Evolutionary conservation across 2,329 filamentous ascomycete genomes (phyloP).

Genomic region (Dichotomopilus funicola): DNA sequence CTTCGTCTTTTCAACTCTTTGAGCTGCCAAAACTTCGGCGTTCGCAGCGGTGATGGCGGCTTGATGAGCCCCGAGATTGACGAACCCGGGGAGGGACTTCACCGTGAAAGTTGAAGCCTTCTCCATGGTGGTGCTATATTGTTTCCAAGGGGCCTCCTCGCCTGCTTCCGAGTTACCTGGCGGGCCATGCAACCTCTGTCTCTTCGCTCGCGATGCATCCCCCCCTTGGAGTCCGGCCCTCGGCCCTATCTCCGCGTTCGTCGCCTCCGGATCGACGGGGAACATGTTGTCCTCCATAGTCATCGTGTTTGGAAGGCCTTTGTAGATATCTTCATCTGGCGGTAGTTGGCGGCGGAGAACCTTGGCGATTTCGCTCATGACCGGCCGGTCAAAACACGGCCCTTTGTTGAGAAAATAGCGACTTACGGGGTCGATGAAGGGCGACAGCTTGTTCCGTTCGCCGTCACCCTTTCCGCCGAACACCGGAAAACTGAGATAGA

Average conservation of each 20-base stretch:
- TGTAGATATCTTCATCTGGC: conserved; percentile 46
- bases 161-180: conserved; percentile 24
- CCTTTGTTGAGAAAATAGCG: conserved; percentile 53
- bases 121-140: conserved; percentile 57
- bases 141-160: conserved; percentile 33
- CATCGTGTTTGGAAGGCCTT: conserved; percentile 46
- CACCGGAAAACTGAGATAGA: conserved; percentile 78
- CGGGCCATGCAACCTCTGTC: conserved; percentile 26
- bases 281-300: conserved; percentile 61
- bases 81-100: conserved; percentile 52
- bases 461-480: conserved; percentile 53
- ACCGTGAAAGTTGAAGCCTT: conserved; percentile 52
- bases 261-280: conserved; percentile 52
- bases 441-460: conserved; percentile 58
- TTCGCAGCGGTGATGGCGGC: conserved; percentile 32
- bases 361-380: conserved; percentile 60
- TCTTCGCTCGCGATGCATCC: conserved; percentile 23
- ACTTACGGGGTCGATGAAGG: conserved; percentile 59
- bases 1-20: conserved; percentile 13
- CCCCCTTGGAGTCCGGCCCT: conserved; percentile 13
- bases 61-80: conserved; percentile 53
- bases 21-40: conserved; percentile 19
- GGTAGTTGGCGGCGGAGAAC: conserved; percentile 63
- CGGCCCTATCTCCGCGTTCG: conserved; percentile 10
- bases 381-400: conserved; percentile 58